Conservation (phyloP, 345 rosid genomes). For the Citrus australasica region DNA sequence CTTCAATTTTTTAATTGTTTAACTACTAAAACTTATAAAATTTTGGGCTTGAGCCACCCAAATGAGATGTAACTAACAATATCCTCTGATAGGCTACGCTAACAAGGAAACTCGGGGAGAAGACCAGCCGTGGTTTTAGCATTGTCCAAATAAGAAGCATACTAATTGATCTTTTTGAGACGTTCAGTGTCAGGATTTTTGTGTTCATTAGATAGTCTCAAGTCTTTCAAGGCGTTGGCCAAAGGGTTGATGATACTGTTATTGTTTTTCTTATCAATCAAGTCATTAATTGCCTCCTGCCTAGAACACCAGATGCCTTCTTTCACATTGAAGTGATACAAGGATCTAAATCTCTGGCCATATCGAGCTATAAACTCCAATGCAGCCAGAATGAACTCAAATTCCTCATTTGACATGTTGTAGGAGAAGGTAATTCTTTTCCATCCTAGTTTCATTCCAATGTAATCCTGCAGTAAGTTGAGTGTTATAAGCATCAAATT, state of each 20-base stretch:
- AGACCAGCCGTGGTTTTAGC: slow-evolving; percentile 26
- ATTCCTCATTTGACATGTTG: slow-evolving; percentile 50
- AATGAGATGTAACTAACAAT: no score
- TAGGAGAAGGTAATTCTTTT: slow-evolving; percentile 63
- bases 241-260: no score
- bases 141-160: slow-evolving; percentile 20
- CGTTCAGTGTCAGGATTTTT: background rate
- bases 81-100: no score
- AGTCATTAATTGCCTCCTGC: slow-evolving; percentile 16
- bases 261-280: background rate
- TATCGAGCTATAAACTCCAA: slow-evolving; percentile 44
- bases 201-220: background rate
- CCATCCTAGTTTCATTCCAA: slow-evolving; percentile 19
- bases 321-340: slow-evolving; percentile 36
- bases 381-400: slow-evolving; percentile 46
- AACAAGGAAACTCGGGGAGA: no score
- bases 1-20: no score
- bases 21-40: no score
- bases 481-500: background rate
- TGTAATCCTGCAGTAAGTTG: slow-evolving; percentile 39
- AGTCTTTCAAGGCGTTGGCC: background rate
- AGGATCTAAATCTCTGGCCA: slow-evolving; percentile 51
- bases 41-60: no score
- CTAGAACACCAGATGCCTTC: slow-evolving; percentile 42
- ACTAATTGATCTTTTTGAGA: background rate